Conservation (phyloP, 176 grass and related monocot species). For the Urochloa ruziziensis region DNA sequence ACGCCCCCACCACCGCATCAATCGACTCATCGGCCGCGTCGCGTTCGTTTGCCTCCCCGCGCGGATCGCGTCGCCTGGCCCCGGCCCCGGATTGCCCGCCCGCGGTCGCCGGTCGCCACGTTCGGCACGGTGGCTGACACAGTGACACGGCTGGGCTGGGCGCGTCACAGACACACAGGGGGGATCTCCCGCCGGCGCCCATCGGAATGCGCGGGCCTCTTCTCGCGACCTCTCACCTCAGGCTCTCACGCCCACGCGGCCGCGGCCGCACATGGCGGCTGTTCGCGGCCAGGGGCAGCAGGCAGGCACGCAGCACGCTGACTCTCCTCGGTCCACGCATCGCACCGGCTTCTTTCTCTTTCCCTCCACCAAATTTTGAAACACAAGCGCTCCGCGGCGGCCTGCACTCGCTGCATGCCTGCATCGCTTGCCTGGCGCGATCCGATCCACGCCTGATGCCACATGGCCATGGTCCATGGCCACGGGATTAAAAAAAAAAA, state of each 20-base stretch:
- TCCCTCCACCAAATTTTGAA: slow-evolving; percentile 44
- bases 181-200: no score
- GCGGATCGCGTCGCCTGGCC: background rate
- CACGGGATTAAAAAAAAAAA: background rate
- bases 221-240: no score
- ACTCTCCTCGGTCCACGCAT: background rate
- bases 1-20: background rate
- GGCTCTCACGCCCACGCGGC: no score
- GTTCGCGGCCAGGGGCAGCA: background rate
- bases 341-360: background rate
- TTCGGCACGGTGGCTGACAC: no score
- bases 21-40: background rate
- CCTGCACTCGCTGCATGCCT: background rate
- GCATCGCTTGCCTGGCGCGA: background rate
- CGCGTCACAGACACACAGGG: no score
- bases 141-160: no score
- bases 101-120: no score
- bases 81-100: no score
- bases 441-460: background rate
- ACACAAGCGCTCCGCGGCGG: background rate
- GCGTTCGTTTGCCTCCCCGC: slow-evolving; percentile 5
- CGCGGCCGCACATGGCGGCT: background rate
- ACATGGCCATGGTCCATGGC: background rate
- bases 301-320: background rate
- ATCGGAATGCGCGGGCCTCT: no score